Conservation (phyloP, 2,329 filamentous ascomycete species). For the Fusarium sp. region DNA sequence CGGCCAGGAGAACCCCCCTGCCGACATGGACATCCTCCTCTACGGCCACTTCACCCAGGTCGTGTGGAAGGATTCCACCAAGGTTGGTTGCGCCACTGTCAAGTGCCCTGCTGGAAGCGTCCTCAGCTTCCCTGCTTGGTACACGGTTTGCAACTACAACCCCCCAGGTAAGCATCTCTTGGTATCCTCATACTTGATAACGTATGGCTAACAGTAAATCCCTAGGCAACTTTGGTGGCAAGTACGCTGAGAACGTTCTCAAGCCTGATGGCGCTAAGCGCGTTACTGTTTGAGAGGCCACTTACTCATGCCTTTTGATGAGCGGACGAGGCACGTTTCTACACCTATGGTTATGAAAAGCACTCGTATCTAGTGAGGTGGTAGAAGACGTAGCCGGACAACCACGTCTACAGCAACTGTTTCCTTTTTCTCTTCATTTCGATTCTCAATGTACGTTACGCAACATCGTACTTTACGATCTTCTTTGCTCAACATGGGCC, state of each 20-base stretch:
- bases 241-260: constrained; percentile 61
- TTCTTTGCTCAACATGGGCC: constrained; percentile 43
- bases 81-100: constrained; percentile 69
- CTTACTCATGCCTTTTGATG: constrained; percentile 4
- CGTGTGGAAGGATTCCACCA: constrained; percentile 52
- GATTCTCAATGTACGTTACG: constrained; percentile 51
- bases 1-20: constrained; percentile 63
- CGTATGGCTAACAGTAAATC: neutral
- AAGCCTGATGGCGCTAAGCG: constrained; percentile 46
- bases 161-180: constrained; percentile 67
- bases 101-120: constrained; percentile 68
- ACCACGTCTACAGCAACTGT: constrained; percentile 31
- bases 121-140: constrained; percentile 65
- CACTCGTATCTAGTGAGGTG: constrained; percentile 24
- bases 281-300: constrained; percentile 41
- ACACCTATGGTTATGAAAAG: constrained; percentile 14
- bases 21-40: constrained; percentile 67
- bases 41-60: constrained; percentile 67
- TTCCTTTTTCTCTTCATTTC: constrained; percentile 42
- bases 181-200: neutral
- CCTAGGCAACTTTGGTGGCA: constrained; percentile 62
- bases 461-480: constrained; percentile 47
- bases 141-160: constrained; percentile 90
- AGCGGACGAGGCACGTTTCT: constrained; percentile 25
- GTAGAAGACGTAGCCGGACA: constrained; percentile 21